phyloP scores from a whole-genome alignment of 2,329 filamentous ascomycete species.

The Exophiala calicioides region DNA sequence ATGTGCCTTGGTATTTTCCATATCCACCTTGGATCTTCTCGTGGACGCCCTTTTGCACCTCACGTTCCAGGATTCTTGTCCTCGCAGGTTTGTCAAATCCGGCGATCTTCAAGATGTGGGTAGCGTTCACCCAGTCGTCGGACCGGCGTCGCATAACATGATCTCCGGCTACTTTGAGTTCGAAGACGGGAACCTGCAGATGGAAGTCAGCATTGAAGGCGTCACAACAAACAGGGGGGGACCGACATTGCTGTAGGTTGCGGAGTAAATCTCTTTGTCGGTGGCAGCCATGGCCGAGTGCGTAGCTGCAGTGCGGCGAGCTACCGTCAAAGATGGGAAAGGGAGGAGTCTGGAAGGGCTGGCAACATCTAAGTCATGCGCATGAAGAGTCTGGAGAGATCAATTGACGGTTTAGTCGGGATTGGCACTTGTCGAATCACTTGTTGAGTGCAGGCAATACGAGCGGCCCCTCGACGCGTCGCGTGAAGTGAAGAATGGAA shows the following conservation, averaged over 20 bases:
- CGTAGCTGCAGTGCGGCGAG: background rate
- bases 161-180: conserved; percentile 81
- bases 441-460: too few relatives aligned
- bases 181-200: conserved; percentile 84
- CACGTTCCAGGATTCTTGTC: conserved; percentile 90
- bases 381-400: too few relatives aligned
- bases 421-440: too few relatives aligned
- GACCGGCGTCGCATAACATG: conserved; percentile 94
- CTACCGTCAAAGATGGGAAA: too few relatives aligned
- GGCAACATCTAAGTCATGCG: too few relatives aligned
- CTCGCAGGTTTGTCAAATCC: conserved; percentile 96
- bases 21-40: conserved; percentile 99
- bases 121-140: conserved; percentile 99
- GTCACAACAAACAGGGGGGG: conserved; percentile 12
- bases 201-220: conserved; percentile 21
- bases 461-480: too few relatives aligned
- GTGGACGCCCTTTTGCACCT: conserved; percentile 93
- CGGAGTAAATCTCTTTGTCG: conserved; percentile 59
- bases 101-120: conserved; percentile 94
- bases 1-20: conserved; percentile 98
- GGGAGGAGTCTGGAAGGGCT: background rate
- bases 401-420: too few relatives aligned
- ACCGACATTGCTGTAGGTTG: conserved; percentile 64
- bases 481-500: too few relatives aligned
- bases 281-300: conserved; percentile 27